Conservation (phyloP, 495 filamentous ascomycete species). For the Penicillium psychrofluorescens region DNA sequence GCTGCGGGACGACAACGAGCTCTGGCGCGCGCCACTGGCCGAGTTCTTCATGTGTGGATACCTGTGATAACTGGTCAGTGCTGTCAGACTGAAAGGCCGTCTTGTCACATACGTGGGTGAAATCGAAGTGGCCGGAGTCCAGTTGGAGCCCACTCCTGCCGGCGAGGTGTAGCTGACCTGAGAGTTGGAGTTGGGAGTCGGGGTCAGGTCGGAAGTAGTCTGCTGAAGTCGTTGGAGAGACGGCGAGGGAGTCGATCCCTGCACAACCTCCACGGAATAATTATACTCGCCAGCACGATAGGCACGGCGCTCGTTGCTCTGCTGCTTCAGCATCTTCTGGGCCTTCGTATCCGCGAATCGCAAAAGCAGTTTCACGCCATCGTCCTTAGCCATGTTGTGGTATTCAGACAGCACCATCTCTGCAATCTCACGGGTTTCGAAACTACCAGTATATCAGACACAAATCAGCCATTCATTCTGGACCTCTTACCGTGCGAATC, state of each 20-base stretch:
- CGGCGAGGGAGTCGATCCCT: conserved; percentile 36
- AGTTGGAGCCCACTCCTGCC: conserved; percentile 30
- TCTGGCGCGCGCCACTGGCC: conserved; percentile 19
- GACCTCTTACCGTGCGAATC: conserved; percentile 76
- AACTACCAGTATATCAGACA: conserved; percentile 40
- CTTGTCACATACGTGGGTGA: conserved; percentile 36
- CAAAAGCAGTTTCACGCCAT: conserved; percentile 76
- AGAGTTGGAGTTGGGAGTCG: conserved; percentile 15
- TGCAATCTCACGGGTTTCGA: conserved; percentile 80
- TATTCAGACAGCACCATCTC: conserved; percentile 79
- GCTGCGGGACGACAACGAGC: conserved; percentile 24
- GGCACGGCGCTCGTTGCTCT: conserved; percentile 84
- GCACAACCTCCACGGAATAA: conserved; percentile 42
- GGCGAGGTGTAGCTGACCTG: conserved; percentile 37
- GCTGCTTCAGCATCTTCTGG: conserved; percentile 91
- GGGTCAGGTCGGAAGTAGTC: conserved; percentile 26
- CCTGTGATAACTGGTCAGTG: conserved; percentile 23
- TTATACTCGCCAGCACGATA: conserved; percentile 96
- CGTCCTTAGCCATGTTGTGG: conserved; percentile 59
- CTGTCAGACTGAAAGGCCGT: not conserved
- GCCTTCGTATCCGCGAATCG: conserved; percentile 94
- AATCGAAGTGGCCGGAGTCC: conserved; percentile 44
- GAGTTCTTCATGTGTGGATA: conserved; percentile 30
- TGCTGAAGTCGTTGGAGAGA: conserved; percentile 25
- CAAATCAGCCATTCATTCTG: no score